These are phyloP conservation scores for Podosphaera fusca DNA, from an alignment of 2,329 filamentous ascomycete species.

Conservation along the genomic window DNA sequence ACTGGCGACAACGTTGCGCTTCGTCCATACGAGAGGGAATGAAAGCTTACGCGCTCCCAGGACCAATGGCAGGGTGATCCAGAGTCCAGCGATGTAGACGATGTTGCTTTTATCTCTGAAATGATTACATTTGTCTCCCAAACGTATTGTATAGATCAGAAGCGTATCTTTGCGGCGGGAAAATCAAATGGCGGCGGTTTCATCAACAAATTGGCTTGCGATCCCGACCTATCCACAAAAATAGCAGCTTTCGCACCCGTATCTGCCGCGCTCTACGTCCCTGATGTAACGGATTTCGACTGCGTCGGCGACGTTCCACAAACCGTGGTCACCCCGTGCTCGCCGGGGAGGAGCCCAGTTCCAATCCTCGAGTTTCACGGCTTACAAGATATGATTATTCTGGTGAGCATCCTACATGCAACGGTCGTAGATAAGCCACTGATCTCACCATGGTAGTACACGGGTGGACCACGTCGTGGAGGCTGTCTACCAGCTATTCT, in stretches of 20 bases:
- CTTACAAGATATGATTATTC: constrained; percentile 23
- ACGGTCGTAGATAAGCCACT: neutral
- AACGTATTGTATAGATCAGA: constrained; percentile 20
- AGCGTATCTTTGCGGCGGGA: constrained; percentile 21
- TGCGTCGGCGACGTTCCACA: constrained; percentile 9
- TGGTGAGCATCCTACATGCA: neutral
- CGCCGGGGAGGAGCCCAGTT: constrained; percentile 16
- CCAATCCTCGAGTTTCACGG: constrained; percentile 29
- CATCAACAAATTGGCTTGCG: constrained; percentile 21
- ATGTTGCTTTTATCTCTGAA: constrained; percentile 22
- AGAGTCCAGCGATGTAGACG: constrained; percentile 19
- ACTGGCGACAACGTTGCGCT: neutral
- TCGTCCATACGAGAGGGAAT: neutral
- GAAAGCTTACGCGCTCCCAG: constrained; percentile 6
- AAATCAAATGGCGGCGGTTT: constrained; percentile 25
- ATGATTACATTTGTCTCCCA: constrained; percentile 19
- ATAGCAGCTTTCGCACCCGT: constrained; percentile 25
- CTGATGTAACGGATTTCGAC: constrained; percentile 14
- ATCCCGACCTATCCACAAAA: constrained; percentile 16
- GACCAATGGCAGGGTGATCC: constrained; percentile 20
- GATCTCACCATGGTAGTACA: constrained; percentile 14
- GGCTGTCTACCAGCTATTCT: constrained; percentile 23
- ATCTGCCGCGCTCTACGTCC: constrained; percentile 22
- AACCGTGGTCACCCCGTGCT: constrained; percentile 19
- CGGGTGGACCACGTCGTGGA: constrained; percentile 20